Evolutionary conservation across 2,329 filamentous ascomycete genomes (phyloP), one percentile per base, ranked within the genome.

Genomic region (Cadophora malorum): DNA sequence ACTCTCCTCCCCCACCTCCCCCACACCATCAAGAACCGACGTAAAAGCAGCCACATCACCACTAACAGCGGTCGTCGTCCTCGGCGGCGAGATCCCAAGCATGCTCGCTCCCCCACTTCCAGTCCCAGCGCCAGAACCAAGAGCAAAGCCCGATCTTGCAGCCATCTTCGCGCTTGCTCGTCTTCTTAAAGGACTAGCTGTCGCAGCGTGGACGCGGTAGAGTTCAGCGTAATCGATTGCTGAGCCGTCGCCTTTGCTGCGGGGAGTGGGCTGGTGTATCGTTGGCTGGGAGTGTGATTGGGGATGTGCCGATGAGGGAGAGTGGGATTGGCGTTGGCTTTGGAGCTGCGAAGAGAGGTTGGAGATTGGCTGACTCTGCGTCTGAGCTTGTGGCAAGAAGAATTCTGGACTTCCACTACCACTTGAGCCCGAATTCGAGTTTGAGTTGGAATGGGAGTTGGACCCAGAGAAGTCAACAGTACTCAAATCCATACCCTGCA

Each of bases 121-220:
- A 21, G 28, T 56, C 16, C 53, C 53, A 56, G 12, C 14, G 1
- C 28, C 33, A 38, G 31, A 9, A 12, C 33, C 8, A 55, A 38
- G 12, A 5, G n/a, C 41, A 53, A 53, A 65, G 16, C 63, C 63
- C 38, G 64, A 38, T 31, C 62, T 35, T 31, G 59, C 60, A 58
- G 67, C 64, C 68, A 67, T 64, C 28, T 38, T 63, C 1, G 41
- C 33, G 19, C 67, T 71, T 0, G 68, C 68, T 12, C 64, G 63
- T 25, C 70, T 66, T 67, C 72, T 49, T 58, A 73, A 52, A 1
- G 72, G 68, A 67, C 65, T 70, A 5, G 70, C 69, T 2, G 72
- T 74, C 9, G 73, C 71, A 38, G 67, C 67, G 35, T 69, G 45
- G 16, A 74, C 72, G 2, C 67, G 67, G 56, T 71, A 67, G 16